Evolutionary conservation across 306 rosid genomes (phyloP), one percentile per base, ranked within the genome.

Genomic region (Prunus armeniaca): DNA sequence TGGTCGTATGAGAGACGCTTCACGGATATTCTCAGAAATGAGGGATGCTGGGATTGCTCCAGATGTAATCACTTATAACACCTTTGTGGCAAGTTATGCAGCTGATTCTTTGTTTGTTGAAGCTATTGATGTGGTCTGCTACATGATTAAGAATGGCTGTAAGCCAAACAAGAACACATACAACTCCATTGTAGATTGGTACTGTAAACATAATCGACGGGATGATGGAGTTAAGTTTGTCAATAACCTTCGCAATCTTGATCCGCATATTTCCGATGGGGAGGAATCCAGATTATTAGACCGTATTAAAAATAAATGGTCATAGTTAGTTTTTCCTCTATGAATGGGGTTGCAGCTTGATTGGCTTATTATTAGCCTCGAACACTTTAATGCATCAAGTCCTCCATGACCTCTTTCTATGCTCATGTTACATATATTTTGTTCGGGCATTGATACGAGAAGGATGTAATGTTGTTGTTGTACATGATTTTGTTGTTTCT

Each of bases 111-210:
- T 90, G 96, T 94, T 94, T 66, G 80, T 43, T 3, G 95, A 94
- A 74, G 96, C 98, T 18, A 77, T 90, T 65, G 96, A 86, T 52
- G 93, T 94, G 69, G 87, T 92, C 80, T 77, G 80, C 45, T 89
- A 89, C 91, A 92, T 90, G 98, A 90, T 94, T 89, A 92, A 86
- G 82, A 84, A 85, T 25, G 96, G 97, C 76, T 89, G 96, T 81
- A 89, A 72, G 79, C 98, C 96, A 45, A 90, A 92, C 84, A 86
- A 86, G 62, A 88, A 79, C 78, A 94, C 98, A 2, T 90, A 92
- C 81, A 94, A 94, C 84, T 85, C 93, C 65, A 78, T 94, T 45
- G 81, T 94, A 56, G 98, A 94, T 82, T 85, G 92, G 83, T 92
- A 84, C 66, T 88, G 97, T 77, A 94, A 89, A 86, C 90, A 82